These are phyloP conservation scores for Globisporangium irregulare DNA, from an alignment of 352 stramenopile genomes.

Conservation along the genomic window DNA sequence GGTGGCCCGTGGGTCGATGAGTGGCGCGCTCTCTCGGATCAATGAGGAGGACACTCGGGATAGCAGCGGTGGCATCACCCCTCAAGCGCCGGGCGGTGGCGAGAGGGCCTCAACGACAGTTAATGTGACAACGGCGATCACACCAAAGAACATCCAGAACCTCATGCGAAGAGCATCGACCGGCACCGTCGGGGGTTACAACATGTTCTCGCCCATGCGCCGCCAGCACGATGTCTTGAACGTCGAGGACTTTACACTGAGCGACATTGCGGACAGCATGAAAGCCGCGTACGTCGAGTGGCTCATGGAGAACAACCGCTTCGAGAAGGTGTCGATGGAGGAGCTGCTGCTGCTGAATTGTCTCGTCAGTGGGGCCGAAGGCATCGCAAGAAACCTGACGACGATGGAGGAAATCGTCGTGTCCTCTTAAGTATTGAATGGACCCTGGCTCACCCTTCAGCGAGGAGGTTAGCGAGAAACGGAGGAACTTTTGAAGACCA, in stretches of 20 bases:
- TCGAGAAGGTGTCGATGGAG: constrained; percentile 78
- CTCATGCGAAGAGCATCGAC: constrained; percentile 27
- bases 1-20: constrained; percentile 14
- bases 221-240: constrained; percentile 81
- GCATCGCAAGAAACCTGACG: constrained; percentile 69
- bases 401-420: constrained; percentile 76
- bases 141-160: constrained; percentile 33
- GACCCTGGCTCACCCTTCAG: background rate
- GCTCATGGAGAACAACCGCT: constrained; percentile 73
- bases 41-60: constrained; percentile 31
- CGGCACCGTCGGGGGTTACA: constrained; percentile 5
- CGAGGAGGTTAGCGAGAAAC: background rate
- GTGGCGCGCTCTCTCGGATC: constrained; percentile 31
- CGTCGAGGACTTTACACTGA: constrained; percentile 73
- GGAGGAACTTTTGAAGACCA: background rate
- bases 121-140: constrained; percentile 12
- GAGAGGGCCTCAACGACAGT: background rate
- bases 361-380: constrained; percentile 75
- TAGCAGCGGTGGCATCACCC: constrained; percentile 19
- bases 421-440: constrained; percentile 35
- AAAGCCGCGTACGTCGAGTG: constrained; percentile 77
- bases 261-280: constrained; percentile 67
- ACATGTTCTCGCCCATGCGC: constrained; percentile 54
- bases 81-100: constrained; percentile 4
- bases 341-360: constrained; percentile 80